Evolutionary conservation across 2,329 filamentous ascomycete genomes (phyloP), one percentile per base, ranked within the genome.

Genomic region (Dactylonectria estremocensis): DNA sequence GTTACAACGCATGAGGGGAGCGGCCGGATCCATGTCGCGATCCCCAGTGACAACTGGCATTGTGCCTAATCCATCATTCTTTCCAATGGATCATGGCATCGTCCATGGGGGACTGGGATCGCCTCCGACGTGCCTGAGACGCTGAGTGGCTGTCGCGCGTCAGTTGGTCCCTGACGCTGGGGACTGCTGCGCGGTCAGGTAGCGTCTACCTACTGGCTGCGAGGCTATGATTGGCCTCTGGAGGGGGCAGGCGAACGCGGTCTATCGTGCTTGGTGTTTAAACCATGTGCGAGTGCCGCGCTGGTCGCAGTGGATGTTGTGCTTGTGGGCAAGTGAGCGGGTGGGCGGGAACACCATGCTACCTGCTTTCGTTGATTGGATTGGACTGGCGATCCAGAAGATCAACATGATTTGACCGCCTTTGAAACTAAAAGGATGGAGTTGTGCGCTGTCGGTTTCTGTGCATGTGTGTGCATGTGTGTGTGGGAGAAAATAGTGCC

Each of bases 121-220:
- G 67, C 70, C 66, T 72, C 62, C 59, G 64, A 68, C 48, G 53
- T 64, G 67, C 69, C 58, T 74, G 71, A 72, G 73, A 66, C 63
- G 63, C 50, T 66, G 63, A 65, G 40, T 65, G 73, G 68, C 28
- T 68, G 70, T 73, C 67, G 68, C 66, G 68, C 73, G 71, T 73
- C 74, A 72, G 69, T 57, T 71, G 64, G 64, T 45, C 69, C 56
- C 66, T 68, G 56, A 61, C 56, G 56, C 43, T 52, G 60, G 65
- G 66, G 67, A 63, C 72, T 74, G 73, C 70, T 73, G 72, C 71
- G 65, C 64, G 65, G 60, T 61, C 70, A 72, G 69, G 69, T 74
- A 68, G 60, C 64, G 72, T 62, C 67, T 68, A 67, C 54, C 63
- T 56, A 65, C 20, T 56, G 60, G 48, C 40, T 53, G 59, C 48